A percentile compares a stretch with the other conserved stretches of the same genome.
phyloP scores from a whole-genome alignment of 1,284 basidiomycete species.

The Golubevia sp. region DNA sequence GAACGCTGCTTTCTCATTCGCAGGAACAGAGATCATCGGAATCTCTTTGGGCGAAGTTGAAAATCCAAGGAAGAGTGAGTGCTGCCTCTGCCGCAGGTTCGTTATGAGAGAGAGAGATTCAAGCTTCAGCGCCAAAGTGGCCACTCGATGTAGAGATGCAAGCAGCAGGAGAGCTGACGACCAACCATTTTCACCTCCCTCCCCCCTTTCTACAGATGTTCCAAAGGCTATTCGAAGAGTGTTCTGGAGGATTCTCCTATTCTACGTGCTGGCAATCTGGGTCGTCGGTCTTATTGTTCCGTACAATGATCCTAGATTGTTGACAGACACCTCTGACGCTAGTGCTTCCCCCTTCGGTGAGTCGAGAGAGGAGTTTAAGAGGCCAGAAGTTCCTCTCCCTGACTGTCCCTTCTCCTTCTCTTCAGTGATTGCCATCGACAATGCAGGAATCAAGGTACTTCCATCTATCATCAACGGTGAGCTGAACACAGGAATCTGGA shows the following conservation, averaged over 20 bases:
- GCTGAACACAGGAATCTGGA: no score
- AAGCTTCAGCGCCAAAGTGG: no score
- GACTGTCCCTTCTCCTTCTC: conserved; percentile 69
- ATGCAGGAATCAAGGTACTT: conserved; percentile 71
- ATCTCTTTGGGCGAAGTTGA: conserved; percentile 47
- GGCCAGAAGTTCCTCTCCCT: no score
- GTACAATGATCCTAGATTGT: conserved; percentile 70
- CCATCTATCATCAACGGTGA: conserved; percentile 43
- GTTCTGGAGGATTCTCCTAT: no score
- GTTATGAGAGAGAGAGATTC: no score
- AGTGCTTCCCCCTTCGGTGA: neutral
- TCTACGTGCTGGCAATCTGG: conserved; percentile 52
- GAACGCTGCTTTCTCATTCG: conserved; percentile 49
- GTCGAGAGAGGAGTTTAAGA: conserved; percentile 39
- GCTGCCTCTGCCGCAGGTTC: no score
- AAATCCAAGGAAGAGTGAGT: conserved; percentile 43
- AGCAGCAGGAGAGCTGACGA: no score
- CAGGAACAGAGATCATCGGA: conserved; percentile 53
- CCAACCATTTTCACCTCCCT: no score
- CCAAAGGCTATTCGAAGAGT: no score
- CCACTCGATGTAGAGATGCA: no score
- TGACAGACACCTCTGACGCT: conserved; percentile 57
- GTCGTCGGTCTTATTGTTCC: conserved; percentile 76
- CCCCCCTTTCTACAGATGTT: no score
- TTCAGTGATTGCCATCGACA: conserved; percentile 80